Base-by-base conservation (phyloP, 176 grass and related monocot genomes). In the Aegilops umbellulata region DNA sequence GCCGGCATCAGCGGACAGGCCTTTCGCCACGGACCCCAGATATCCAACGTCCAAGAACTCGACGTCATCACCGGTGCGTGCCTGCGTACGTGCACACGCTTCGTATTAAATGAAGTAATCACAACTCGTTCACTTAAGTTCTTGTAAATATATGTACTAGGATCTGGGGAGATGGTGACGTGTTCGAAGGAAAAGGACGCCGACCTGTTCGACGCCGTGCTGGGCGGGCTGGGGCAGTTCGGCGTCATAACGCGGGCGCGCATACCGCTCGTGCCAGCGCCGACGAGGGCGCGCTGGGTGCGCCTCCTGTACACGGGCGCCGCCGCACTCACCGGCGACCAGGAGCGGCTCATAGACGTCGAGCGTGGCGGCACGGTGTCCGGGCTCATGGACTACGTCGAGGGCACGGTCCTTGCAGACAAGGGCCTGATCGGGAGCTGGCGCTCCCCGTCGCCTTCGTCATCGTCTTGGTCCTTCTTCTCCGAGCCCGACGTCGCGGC, bases 301-400 rank as follows among this genome's bases (percentile, higher is more conserved):
- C 91, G 91, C 0, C 76, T 95, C 16, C 6, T 93, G n/a, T 95
- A 95, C 94, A 38, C 72, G 4, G 27, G 55, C 36, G 82, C 87
- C 1, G 74, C 64, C 5, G 26, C 32, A 20, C 75, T 95, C 6
- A 93, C 86, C 0, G 1, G 5, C 3, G 94, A 95, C 82, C 90
- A 91, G 76, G 89, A 91, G 77, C 31, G 79, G 7, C 72, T 90
- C 66, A 94, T 92, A 73, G 77, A 41, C 70, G n/a, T 74, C n/a
- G 16, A n/a, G 3, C 6, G 1, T 69, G 41, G 35, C 10, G 74
- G 75, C 30, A 42, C 41, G 12, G 17, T 88, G 38, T 84, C 82
- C 23, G 86, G 89, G 57, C 22, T 82, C 27, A 86, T 97, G 72
- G 81, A 92, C 84, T 97, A 91, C 89, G 58, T 93, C 19, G 94